These are phyloP conservation scores for Tieghemostelium lacteum DNA, from an alignment of 78 protist species.

Conservation along the genomic window DNA sequence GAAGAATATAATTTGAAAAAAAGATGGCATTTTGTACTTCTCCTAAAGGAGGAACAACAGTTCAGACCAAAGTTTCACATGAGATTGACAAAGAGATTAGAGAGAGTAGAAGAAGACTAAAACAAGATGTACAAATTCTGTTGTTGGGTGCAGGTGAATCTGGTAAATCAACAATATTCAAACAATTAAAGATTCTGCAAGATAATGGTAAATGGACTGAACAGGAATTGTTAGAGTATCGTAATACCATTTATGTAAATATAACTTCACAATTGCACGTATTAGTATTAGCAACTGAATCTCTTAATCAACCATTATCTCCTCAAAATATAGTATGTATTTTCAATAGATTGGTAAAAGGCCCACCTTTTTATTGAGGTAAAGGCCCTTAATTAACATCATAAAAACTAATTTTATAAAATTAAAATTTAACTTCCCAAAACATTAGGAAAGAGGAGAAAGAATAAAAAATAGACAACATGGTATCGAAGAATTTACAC, in stretches of 20 bases:
- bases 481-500: constrained; percentile 33
- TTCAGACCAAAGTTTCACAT: background rate
- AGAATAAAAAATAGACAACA: constrained; percentile 41
- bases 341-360: too few relatives aligned
- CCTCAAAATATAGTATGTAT: constrained; percentile 37
- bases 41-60: background rate
- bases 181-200: constrained; percentile 79
- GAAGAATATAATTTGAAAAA: background rate
- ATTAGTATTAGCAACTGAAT: constrained; percentile 28
- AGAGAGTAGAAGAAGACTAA: constrained; percentile 11
- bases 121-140: constrained; percentile 21
- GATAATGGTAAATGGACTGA: constrained; percentile 51
- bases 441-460: background rate
- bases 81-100: constrained; percentile 39
- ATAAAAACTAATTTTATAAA: too few relatives aligned
- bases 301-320: constrained; percentile 1
- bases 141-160: constrained; percentile 94
- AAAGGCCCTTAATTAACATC: too few relatives aligned
- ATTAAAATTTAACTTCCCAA: too few relatives aligned
- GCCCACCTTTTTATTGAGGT: too few relatives aligned
- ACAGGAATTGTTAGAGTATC: constrained; percentile 12
- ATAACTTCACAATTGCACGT: constrained; percentile 60
- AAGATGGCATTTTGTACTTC: constrained; percentile 13
- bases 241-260: constrained; percentile 53
- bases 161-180: constrained; percentile 90